Base-by-base conservation (phyloP, 164 flowering plant species). In the Protea cynaroides region DNA sequence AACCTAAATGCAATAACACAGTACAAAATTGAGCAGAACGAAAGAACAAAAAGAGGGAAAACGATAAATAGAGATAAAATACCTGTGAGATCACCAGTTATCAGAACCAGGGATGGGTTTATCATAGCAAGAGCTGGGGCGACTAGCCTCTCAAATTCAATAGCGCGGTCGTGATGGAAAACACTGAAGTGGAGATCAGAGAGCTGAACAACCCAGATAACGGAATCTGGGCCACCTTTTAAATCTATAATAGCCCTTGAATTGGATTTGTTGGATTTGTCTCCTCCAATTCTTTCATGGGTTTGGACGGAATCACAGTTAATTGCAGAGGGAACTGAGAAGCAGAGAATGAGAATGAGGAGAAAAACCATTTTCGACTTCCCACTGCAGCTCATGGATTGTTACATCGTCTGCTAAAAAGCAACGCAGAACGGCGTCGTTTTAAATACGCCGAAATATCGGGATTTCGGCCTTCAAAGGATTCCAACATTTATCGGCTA, bases 121-220 rank as follows among this genome's bases (percentile, higher is more conserved):
- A 94, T 84, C 69, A 84, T 49, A 61, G 84, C 67, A 58, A 94
- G 93, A 37, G 93, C 69, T 18, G 95, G 90, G 11, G 82, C 88
- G 7, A 91, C 80, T 13, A 84, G 29, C 0, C 56, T 55, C 60
- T 58, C 73, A 81, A 94, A 88, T 62, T 94, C 92, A 54, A 18
- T 54, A 56, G 99, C 99, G 74, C 99, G 77, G 6, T 89, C 83
- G 5, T 97, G 97, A 64, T 94, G 88, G 67, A 78, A 82, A 18
- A 86, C 93, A 65, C 97, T 94, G 83, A 94, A 94, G 68, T 94
- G 97, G 66, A 91, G 95, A 84, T 94, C 99, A 53, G 99, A 94
- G 19, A 94, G 84, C 77, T 94, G 99, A 58, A 91, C 99, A 19
- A 81, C 83, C 99, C 96, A 91, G 4, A 84, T 72, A 40, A 94